Base-by-base conservation (phyloP, 768 basidiomycete species). In the Kwoniella europaea region DNA sequence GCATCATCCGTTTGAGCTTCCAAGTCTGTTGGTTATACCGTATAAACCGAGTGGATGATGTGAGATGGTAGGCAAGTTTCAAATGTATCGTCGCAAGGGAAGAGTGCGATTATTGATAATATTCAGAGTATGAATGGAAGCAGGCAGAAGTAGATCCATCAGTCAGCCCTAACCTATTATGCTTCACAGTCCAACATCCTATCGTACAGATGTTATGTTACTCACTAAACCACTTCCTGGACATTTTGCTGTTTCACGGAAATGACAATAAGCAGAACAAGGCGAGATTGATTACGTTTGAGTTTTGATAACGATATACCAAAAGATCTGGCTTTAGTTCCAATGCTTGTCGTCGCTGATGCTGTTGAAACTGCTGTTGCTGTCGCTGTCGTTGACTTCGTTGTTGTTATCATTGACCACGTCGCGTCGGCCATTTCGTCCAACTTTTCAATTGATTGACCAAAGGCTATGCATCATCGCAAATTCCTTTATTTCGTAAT, bases 1-100 rank as follows among this genome's bases (percentile, higher is more conserved):
- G 76, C 75, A 77, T 81, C 79, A 61, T 82, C 81, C 29, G 79
- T 77, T 59, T 78, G 76, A 9, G 71, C 75, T 56, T 82, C 81
- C 57, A 82, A 72, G 67, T 82, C 81, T 82, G 54, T 56, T 43
- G 4, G 20, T 35, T 22, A 35, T 35, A 35, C 35, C 35, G 35
- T 35, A 35, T 35, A 35, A 35, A 35, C 35, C 35, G 35, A 24
- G 7, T 35, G 35, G 35, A 35, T 24, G 20, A 35, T 13, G 16
- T 42, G 41, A 22, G n/a, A 46, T 42, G 9, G 24, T 15, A 60
- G 18, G 43, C 10, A 54, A 57, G 52, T n/a, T 54, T n/a, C 27
- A 20, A 22, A 35, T n/a, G n/a, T 6, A 42, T 10, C 13, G 46
- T 43, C 13, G 44, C 42, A 18, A 5, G 12, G 43, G 62, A 63